phyloP scores from a whole-genome alignment of 2,329 filamentous ascomycete species.

The Colletotrichum noveboracense region DNA sequence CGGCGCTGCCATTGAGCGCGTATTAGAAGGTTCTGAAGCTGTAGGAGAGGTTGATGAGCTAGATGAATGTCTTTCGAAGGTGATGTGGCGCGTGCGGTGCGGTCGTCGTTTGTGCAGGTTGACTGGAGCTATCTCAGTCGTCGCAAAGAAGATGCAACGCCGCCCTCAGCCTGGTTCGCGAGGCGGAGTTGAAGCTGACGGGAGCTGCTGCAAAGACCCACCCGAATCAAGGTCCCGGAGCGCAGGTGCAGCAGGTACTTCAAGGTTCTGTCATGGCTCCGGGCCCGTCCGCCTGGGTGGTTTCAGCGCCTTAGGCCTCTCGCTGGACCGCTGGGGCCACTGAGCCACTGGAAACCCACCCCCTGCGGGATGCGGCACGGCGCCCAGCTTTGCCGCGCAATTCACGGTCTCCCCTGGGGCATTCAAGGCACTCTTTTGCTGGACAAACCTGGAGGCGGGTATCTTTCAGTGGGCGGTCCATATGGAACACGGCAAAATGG shows the following conservation, averaged over 20 bases:
- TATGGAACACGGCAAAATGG: not conserved
- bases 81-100: not conserved
- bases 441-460: not conserved
- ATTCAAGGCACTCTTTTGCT: not conserved
- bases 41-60: not conserved
- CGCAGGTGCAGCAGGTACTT: not conserved
- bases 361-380: slow-evolving; percentile 2
- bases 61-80: not conserved
- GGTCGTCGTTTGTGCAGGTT: not conserved
- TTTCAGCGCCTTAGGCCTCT: not conserved
- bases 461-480: not conserved
- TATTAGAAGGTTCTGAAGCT: not conserved
- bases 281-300: not conserved
- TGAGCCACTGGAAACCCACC: slow-evolving; percentile 1
- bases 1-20: slow-evolving; percentile 32
- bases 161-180: not conserved
- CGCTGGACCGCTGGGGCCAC: not conserved
- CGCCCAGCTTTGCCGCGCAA: slow-evolving; percentile 8
- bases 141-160: not conserved
- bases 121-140: not conserved
- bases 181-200: not conserved
- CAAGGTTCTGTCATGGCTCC: not conserved
- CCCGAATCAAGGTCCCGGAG: too few species aligned
- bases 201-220: not conserved
- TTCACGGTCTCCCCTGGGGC: not conserved